Percentiles rank a stretch among this genome's conserved stretches.
These are phyloP conservation scores for Graphium sp. DNA, from an alignment of 2,329 filamentous ascomycete species.

Conservation along the genomic window DNA sequence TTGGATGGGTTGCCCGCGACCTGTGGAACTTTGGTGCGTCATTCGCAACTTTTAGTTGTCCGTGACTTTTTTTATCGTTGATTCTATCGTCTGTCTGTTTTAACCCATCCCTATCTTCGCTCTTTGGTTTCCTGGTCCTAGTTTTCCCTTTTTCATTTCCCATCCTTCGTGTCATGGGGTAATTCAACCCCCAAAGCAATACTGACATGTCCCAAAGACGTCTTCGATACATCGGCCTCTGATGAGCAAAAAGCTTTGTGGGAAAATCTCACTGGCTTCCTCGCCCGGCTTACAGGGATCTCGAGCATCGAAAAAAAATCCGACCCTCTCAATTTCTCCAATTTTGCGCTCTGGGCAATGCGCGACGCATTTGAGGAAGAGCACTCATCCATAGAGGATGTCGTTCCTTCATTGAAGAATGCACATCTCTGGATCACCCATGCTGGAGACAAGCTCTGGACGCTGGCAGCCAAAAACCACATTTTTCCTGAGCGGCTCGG, in stretches of 20 bases:
- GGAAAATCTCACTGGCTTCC: conserved; percentile 9
- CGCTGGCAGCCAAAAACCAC: conserved; percentile 5
- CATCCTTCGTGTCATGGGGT: too few species aligned
- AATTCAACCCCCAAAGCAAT: too few species aligned
- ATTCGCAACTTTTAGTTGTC: neutral
- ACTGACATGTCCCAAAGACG: too few species aligned
- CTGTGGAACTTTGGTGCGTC: conserved; percentile 12
- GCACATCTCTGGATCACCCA: conserved; percentile 10
- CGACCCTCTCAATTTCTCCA: conserved; percentile 10
- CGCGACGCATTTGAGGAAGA: conserved; percentile 11
- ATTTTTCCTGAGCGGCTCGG: conserved; percentile 7
- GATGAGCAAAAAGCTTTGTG: too few species aligned
- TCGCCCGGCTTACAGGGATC: conserved; percentile 11
- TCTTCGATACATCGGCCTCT: too few species aligned
- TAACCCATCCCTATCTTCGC: too few species aligned
- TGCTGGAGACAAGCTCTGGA: conserved; percentile 7
- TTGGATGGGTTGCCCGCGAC: conserved; percentile 11
- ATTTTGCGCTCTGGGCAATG: conserved; percentile 12
- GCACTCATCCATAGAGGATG: conserved; percentile 1
- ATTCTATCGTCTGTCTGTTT: too few species aligned
- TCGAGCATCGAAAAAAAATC: conserved; percentile 3
- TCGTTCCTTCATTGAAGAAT: conserved; percentile 6
- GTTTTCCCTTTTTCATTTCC: too few species aligned
- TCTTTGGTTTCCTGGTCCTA: too few species aligned
- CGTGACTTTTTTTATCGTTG: neutral